Evolutionary conservation across 2,329 filamentous ascomycete genomes (phyloP), one percentile per base, ranked within the genome.

Genomic region (Neocatenulostroma microsporum): DNA sequence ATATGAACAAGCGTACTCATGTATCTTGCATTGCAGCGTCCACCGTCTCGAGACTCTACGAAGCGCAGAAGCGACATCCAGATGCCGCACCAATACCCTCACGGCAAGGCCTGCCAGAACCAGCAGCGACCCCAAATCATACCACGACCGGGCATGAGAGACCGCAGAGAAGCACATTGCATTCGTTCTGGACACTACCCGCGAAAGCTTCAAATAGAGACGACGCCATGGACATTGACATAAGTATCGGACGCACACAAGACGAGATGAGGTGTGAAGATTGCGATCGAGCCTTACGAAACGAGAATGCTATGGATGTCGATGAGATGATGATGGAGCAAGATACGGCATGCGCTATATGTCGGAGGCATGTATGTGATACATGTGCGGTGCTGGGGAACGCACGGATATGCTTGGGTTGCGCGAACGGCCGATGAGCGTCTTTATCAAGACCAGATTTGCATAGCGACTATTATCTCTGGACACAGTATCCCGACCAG

Each of bases 151-250:
- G 20, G 14, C 26, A 24, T 24, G 46, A 53, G 17, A 27, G 31
- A 10, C 34, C 45, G 21, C 66, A 69, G 40, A 62, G 60, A 38
- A 68, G 62, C 9, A 69, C 66, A 3, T 51, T 70, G 2, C 67
- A 70, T 40, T 55, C 60, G 2, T 69, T 70, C 49, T 70, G 67
- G 67, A 59, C 57, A 9, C 55, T 69, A 2, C 47, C 58, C 42
- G 8, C 23, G 45, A 21, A 39, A 35, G n/a, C 40, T 50, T 26
- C 29, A 19, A 18, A 21, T 20, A 21, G 12, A n/a, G 24, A 30
- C 21, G 25, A 31, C 7, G n/a, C 21, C 21, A 38, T 37, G 33
- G 17, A 38, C 19, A 14, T 36, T 4, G 27, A 35, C 25, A n/a
- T n/a, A n/a, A n/a, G n/a, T n/a, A 6, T 8, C 11, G 21, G 18